A percentile compares a stretch with the other conserved stretches of the same genome.
Conservation (phyloP, 192 early-diverging fungal genomes). For the Mortierella claussenii region DNA sequence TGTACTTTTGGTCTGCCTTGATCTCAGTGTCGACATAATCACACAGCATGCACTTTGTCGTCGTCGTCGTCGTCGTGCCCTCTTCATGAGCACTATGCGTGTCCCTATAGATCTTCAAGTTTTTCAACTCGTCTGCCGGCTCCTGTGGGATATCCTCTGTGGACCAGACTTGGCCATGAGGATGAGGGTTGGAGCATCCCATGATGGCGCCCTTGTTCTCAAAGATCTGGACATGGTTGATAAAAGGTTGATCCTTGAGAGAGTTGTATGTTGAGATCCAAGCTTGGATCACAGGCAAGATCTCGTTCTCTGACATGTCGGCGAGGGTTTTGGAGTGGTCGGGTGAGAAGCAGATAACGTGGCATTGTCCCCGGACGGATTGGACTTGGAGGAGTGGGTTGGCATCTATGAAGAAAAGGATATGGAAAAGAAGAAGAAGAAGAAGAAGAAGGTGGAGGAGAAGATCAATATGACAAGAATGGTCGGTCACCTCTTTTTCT, state of each 20-base stretch:
- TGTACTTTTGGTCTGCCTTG: conserved; percentile 10
- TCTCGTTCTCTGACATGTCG: conserved; percentile 78
- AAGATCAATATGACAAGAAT: background rate
- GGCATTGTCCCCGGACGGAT: conserved; percentile 79
- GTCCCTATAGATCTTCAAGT: conserved; percentile 69
- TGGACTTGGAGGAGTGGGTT: conserved; percentile 65
- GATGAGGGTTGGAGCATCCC: conserved; percentile 98
- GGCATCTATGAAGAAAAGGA: background rate
- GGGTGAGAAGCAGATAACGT: conserved; percentile 95
- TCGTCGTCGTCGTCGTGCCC: no score
- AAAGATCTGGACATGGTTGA: conserved; percentile 93
- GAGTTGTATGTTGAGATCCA: conserved; percentile 78
- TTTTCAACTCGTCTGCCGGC: conserved; percentile 74
- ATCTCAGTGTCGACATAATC: conserved; percentile 78
- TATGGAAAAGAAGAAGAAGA: background rate
- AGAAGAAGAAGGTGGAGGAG: background rate
- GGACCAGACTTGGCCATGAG: conserved; percentile 96
- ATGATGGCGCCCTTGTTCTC: conserved; percentile 97
- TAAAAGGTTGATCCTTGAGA: conserved; percentile 59
- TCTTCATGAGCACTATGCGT: no score
- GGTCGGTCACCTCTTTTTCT: no score
- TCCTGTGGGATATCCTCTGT: conserved; percentile 87
- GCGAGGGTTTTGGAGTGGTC: conserved; percentile 90
- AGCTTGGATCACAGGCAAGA: conserved; percentile 70
- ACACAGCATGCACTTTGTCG: conserved; percentile 82